Evolutionary conservation across 805 yeast genomes (phyloP), one percentile per base, ranked within the genome.

Genomic region (baker's yeast (Saccharomyces cerevisiae)): DNA sequence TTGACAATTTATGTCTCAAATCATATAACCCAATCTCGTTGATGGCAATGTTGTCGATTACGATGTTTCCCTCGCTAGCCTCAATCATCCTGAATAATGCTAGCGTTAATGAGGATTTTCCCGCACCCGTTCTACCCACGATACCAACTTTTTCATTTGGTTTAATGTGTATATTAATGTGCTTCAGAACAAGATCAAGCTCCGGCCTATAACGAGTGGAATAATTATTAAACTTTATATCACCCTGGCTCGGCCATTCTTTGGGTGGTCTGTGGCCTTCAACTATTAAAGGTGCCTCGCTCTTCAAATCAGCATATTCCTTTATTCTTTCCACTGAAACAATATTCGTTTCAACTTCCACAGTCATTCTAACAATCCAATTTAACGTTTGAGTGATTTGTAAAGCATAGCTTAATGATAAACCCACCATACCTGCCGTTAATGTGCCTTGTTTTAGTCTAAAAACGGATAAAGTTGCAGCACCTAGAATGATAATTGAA

Each of bases 361-460:
- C 99, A 0, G 97, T 89, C 98, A 91, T 92, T 73, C 99, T 81
- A 30, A 94, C 98, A 71, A 94, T 89, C 97, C 97, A 92, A 70
- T 90, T 92, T 71, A 94, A 79, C 0, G 96, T 80, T 71, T 90
- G 96, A 0, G 99, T 94, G 57, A 91, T 80, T 70, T 89, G 96
- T 58, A 94, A 77, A 2, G 99, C 92, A 71, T 94, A 95, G 49
- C 96, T 86, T 62, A 94, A 87, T 24, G 96, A 85, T 63, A 94
- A 77, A 77, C 99, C 99, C 64, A 91, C 91, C 66, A 88, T 74
- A 72, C 99, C 99, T 17, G 97, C 90, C 22, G 90, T 80, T 29
- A 92, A 78, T 21, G 74, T 69, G 13, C 97, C 96, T 17, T 79
- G 75, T 52, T 74, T 78, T 60, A 90, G 76, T 24, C 89, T 79